Evolutionary conservation across 352 stramenopile species (phyloP), one percentile per base, ranked within the genome.

Genomic region (Phytophthora capsici): DNA sequence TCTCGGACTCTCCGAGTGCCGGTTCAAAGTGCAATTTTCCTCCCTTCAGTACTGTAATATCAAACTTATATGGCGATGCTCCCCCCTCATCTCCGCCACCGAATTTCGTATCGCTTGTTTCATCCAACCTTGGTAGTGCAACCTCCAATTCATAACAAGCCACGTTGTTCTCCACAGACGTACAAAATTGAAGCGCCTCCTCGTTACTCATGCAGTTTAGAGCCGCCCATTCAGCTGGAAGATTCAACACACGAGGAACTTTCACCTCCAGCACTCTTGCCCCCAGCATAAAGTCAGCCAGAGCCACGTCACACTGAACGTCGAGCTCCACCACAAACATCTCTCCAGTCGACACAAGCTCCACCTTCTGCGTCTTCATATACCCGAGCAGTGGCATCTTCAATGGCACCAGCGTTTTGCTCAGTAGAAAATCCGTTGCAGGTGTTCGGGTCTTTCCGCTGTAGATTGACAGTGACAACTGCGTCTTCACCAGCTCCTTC

Each of bases 71-170:
- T 16, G 40, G 53, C 17, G 41, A 28, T 28, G 19, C 26, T 22
- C 32, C 26, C 25, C 40, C 25, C 50, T 58, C 23, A n/a, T 57
- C 28, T 51, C 28, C 63, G 34, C 41, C 37, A 50, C 28, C 53
- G n/a, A 19, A 5, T 6, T 58, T 43, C 1, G 12, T 36, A 20
- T n/a, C 22, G 22, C 22, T 44, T 17, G 30, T 50, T 7, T 22
- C n/a, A 19, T 30, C 25, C 1, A 79, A 17, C 43, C 40, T 56
- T 22, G 81, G 82, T 41, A 90, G 32, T 19, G 34, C 25, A n/a
- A 87, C 58, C 26, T 87, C 76, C 16, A 91, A 32, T 10, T 90
- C 79, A 63, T 89, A 91, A 4, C 46, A 57, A 4, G 77, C 75
- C 0, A 68, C 25, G 41, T 89, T 90, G 7, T 71, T 60, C 14